Evolutionary conservation across 2,329 filamentous ascomycete genomes (phyloP).

Genomic region (Dryadomyces quercus-mongolicae): DNA sequence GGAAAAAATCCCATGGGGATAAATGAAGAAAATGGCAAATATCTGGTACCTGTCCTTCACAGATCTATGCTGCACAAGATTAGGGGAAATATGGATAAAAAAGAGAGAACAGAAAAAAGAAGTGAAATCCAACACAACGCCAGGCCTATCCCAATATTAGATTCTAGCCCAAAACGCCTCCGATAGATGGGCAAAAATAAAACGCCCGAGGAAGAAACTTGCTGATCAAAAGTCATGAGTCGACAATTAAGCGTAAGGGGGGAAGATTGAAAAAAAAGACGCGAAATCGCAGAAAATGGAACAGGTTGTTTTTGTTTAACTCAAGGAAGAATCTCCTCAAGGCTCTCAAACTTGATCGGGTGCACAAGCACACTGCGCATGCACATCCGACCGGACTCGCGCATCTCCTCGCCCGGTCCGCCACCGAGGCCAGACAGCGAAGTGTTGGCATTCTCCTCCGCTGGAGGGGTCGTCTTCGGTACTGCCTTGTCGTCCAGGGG

Average conservation of each 20-base stretch:
- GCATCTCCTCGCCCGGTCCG: conserved; percentile 35
- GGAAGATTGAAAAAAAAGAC: neutral
- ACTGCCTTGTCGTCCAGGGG: conserved; percentile 8
- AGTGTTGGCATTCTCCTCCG: conserved; percentile 26
- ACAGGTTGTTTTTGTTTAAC: neutral
- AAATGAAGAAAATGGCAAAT: neutral
- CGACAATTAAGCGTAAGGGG: neutral
- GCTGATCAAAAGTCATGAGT: neutral
- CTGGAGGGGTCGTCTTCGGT: conserved; percentile 16
- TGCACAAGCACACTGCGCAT: conserved; percentile 70
- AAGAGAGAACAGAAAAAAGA: neutral
- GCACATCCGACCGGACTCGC: conserved; percentile 58
- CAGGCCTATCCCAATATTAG: neutral
- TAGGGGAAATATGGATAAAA: neutral
- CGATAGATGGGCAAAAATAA: neutral
- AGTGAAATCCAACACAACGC: neutral
- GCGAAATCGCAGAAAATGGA: neutral
- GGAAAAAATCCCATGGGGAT: neutral
- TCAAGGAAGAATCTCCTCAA: conserved; percentile 8
- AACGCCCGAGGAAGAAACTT: neutral
- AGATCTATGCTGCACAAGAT: neutral
- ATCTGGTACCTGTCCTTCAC: neutral
- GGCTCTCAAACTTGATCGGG: conserved; percentile 58
- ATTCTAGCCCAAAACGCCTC: neutral
- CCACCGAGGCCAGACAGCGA: conserved; percentile 16